Conservation (phyloP, 495 filamentous ascomycete genomes). For the Hypoxylon perforatum region DNA sequence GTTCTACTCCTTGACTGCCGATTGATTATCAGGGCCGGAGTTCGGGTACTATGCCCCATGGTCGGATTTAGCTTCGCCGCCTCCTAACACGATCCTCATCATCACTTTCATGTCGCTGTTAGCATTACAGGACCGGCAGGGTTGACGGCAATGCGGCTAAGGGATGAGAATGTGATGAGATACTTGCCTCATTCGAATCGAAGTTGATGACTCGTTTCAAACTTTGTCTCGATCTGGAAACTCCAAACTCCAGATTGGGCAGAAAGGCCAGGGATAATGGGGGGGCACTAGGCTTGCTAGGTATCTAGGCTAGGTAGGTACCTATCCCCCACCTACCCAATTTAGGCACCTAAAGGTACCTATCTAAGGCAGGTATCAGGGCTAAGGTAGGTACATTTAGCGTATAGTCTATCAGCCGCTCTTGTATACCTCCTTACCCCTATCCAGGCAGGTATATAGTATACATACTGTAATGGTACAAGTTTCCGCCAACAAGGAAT, state of each 20-base stretch:
- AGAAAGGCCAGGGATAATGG: background rate
- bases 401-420: no score
- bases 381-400: no score
- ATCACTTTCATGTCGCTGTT: background rate
- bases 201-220: conserved; percentile 26
- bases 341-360: background rate
- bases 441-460: no score
- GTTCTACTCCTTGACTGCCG: no score
- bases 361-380: no score
- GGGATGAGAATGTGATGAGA: background rate
- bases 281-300: background rate
- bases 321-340: background rate
- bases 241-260: conserved; percentile 22
- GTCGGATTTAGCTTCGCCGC: conserved; percentile 6
- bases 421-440: no score
- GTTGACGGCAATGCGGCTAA: conserved; percentile 4
- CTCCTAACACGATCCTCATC: no score
- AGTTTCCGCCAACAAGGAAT: no score
- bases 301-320: background rate
- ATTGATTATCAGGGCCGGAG: no score
- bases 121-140: conserved; percentile 4
- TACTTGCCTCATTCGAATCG: conserved; percentile 11
- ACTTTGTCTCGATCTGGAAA: conserved; percentile 24
- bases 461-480: no score
- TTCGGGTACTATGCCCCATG: background rate